phyloP scores from a whole-genome alignment of 75 land plant species.

The Pinus albicaulis region DNA sequence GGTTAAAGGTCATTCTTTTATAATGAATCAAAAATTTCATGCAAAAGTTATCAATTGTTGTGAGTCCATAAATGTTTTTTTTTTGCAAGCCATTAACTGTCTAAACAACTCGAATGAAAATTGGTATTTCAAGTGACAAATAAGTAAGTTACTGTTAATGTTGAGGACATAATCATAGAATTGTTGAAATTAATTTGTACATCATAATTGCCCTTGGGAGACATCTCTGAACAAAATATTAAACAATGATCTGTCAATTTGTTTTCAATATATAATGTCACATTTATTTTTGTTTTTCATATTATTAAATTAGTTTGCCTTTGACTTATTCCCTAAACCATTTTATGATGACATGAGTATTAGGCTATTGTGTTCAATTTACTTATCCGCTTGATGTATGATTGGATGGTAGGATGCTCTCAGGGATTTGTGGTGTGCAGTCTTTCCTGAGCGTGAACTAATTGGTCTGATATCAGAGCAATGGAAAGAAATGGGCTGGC shows the following conservation, averaged over 20 bases:
- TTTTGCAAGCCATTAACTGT: not conserved
- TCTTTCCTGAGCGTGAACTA: conserved; percentile 66
- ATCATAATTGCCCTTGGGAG: not conserved
- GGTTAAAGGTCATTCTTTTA: not conserved
- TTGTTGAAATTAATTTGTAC: not conserved
- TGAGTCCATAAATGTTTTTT: not conserved
- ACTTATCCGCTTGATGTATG: conserved; percentile 1
- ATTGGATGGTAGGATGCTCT: conserved; percentile 65
- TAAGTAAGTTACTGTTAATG: too few relatives aligned
- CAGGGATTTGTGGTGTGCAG: conserved; percentile 69
- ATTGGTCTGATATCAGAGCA: conserved; percentile 81
- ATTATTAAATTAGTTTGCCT: not conserved
- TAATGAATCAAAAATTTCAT: not conserved
- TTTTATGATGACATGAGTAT: not conserved
- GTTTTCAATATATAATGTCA: not conserved
- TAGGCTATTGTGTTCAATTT: not conserved
- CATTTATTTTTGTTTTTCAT: not conserved
- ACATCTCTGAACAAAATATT: not conserved
- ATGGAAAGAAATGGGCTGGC: conserved; percentile 99
- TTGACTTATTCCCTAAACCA: not conserved
- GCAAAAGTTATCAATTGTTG: not conserved
- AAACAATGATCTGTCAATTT: not conserved
- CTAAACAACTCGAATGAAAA: not conserved
- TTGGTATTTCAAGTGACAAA: not conserved
- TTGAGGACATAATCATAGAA: not conserved